phyloP scores from a whole-genome alignment of 2,329 filamentous ascomycete genomes.

The Claviceps sorghi region DNA sequence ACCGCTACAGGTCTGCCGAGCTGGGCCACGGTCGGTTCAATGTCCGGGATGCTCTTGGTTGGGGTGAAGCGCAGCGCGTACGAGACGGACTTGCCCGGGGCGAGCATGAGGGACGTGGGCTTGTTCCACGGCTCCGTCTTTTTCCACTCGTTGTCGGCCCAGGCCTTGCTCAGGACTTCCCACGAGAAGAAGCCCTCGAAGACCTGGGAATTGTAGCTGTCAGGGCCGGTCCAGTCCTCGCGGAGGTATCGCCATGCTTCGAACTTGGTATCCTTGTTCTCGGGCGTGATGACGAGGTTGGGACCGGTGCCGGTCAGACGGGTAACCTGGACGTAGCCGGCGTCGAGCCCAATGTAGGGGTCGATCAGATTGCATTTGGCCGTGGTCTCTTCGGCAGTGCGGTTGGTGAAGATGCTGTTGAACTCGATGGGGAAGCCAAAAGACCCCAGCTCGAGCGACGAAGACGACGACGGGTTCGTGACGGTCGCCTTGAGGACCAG shows the following conservation, averaged over 20 bases:
- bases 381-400: constrained; percentile 32
- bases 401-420: constrained; percentile 45
- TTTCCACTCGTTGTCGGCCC: constrained; percentile 41
- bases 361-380: constrained; percentile 39
- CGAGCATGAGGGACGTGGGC: constrained; percentile 30
- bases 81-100: constrained; percentile 28
- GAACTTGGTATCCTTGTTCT: constrained; percentile 25
- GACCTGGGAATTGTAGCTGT: constrained; percentile 35
- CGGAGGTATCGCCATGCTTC: constrained; percentile 40
- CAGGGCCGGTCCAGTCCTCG: constrained; percentile 26
- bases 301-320: constrained; percentile 37
- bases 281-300: constrained; percentile 38
- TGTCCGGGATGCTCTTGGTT: constrained; percentile 28
- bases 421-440: constrained; percentile 45
- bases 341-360: constrained; percentile 45
- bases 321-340: constrained; percentile 39
- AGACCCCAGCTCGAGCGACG: constrained; percentile 38
- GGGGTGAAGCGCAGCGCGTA: constrained; percentile 38
- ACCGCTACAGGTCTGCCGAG: constrained; percentile 33
- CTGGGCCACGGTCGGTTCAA: constrained; percentile 30
- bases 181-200: constrained; percentile 49
- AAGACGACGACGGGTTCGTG: constrained; percentile 23
- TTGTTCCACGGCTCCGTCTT: constrained; percentile 37
- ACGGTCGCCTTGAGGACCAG: constrained; percentile 25
- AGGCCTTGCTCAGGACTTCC: constrained; percentile 39